Base-by-base conservation (phyloP, 345 rosid genomes). In the Gossypium rotundifolium region DNA sequence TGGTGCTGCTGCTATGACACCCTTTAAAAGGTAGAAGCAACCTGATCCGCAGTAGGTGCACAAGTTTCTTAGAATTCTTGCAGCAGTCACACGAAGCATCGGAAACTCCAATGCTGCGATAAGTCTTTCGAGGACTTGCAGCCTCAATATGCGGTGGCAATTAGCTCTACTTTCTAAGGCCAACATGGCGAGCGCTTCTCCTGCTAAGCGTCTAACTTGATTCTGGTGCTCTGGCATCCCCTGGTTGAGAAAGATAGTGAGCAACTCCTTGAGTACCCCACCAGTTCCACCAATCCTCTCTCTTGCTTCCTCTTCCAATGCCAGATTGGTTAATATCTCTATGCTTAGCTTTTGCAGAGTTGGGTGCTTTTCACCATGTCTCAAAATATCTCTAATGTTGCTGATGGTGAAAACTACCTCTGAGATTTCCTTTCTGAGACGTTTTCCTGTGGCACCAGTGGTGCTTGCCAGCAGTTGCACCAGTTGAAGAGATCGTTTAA, bases 251-350 rank as follows among this genome's bases (percentile, higher is more conserved):
- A 94, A 92, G 72, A 94, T 88, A 77, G 85, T 87, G 79, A 90
- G 76, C 75, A 94, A 64, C 84, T 92, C 98, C 84, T 84, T 90
- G 9, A 94, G 84, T 51, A 94, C 76, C 46, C 96, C 91, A 1
- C 98, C 97, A 0, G 98, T 90, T 48, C 91, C 96, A 1, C 98
- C 96, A 65, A 90, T 89, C 78, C 89, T 86, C 84, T 92, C 93
- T 9, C 82, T 84, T 13, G 96, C 92, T 17, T 88, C 93, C 20
- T 79, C 85, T 73, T 94, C 97, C 58, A 88, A 75, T 7, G 93
- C 97, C 45, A 94, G 87, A 76, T 83, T 83, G 17, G 93, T 90
- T 17, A 94, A 45, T 33, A 94, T 90, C 64, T 90, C 92, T 16
- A 92, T 89, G 76, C 93, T 77, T 2, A 92, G 88, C 70, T 80